phyloP scores from a whole-genome alignment of 768 basidiomycete genomes.

The Hirschioporus abietinus region DNA sequence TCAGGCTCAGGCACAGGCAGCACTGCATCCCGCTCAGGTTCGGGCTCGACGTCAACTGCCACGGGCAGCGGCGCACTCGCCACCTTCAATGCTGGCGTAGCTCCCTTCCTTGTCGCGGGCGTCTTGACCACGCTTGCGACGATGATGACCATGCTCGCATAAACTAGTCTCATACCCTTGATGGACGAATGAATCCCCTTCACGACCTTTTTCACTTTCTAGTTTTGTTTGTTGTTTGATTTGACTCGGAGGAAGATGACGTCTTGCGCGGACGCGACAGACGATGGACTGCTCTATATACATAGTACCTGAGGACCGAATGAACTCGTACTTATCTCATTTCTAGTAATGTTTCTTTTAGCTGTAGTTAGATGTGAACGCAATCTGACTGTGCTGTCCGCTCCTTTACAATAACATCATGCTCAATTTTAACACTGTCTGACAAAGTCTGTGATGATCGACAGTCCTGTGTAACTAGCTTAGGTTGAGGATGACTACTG shows the following conservation, averaged over 20 bases:
- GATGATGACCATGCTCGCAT: slow-evolving; percentile 3
- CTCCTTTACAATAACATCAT: neutral
- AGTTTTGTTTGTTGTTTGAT: neutral
- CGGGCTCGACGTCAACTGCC: neutral
- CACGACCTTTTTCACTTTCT: neutral
- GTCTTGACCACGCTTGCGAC: slow-evolving; percentile 1
- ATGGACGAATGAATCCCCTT: neutral
- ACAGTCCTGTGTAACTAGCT: too few species aligned
- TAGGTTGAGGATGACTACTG: too few species aligned
- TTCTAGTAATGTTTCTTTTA: neutral
- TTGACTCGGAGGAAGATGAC: neutral
- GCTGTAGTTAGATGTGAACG: neutral
- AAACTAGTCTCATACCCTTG: neutral
- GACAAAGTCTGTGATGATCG: too few species aligned
- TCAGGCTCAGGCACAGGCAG: slow-evolving; percentile 1
- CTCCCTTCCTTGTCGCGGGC: neutral
- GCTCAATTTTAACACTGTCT: neutral
- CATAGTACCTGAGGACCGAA: neutral
- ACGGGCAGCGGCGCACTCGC: neutral
- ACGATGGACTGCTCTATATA: neutral
- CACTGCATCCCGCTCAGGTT: slow-evolving; percentile 1
- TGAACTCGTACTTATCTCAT: neutral
- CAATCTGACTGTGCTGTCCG: neutral
- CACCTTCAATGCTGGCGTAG: neutral
- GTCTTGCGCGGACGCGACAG: neutral